These are phyloP conservation scores for Aphanoascus verrucosus DNA, from an alignment of 2,329 filamentous ascomycete species.

Conservation along the genomic window DNA sequence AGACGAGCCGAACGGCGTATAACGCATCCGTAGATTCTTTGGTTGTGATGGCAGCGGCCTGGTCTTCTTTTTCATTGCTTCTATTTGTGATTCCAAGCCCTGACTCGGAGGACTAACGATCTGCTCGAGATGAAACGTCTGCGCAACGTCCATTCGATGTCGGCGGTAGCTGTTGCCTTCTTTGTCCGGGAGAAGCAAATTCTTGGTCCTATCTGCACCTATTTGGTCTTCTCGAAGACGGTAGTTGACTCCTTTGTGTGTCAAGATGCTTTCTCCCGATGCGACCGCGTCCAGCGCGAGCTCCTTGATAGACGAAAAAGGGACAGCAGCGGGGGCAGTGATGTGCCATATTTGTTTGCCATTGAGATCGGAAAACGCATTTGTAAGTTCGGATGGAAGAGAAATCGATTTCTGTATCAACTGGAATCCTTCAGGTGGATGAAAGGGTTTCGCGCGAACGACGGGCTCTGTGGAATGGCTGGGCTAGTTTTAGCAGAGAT, in stretches of 20 bases:
- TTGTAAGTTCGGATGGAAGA: constrained; percentile 23
- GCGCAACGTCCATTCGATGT: constrained; percentile 15
- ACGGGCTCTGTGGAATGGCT: neutral
- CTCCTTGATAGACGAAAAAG: constrained; percentile 36
- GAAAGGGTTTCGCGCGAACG: constrained; percentile 27
- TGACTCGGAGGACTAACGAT: constrained; percentile 11
- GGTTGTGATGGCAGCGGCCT: constrained; percentile 34
- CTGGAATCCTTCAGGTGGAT: constrained; percentile 36
- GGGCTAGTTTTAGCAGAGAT: neutral
- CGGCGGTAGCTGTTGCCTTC: constrained; percentile 27
- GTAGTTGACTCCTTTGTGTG: constrained; percentile 35
- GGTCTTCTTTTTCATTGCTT: constrained; percentile 18
- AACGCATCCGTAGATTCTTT: constrained; percentile 37
- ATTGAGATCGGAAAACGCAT: constrained; percentile 30
- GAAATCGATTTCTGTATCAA: constrained; percentile 25
- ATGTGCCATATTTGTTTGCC: constrained; percentile 42
- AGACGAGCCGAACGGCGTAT: constrained; percentile 34
- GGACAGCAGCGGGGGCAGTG: constrained; percentile 36
- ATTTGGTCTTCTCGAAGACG: constrained; percentile 29
- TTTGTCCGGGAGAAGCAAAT: constrained; percentile 30
- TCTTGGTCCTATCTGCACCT: constrained; percentile 24
- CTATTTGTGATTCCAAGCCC: neutral
- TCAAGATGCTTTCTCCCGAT: constrained; percentile 33
- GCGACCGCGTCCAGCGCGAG: constrained; percentile 34
- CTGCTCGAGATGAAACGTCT: constrained; percentile 20